Percentiles rank a stretch among this genome's conserved stretches.
These are phyloP conservation scores for Dactylellina drechsleri DNA, from an alignment of 2,329 filamentous ascomycete species.

Conservation along the genomic window DNA sequence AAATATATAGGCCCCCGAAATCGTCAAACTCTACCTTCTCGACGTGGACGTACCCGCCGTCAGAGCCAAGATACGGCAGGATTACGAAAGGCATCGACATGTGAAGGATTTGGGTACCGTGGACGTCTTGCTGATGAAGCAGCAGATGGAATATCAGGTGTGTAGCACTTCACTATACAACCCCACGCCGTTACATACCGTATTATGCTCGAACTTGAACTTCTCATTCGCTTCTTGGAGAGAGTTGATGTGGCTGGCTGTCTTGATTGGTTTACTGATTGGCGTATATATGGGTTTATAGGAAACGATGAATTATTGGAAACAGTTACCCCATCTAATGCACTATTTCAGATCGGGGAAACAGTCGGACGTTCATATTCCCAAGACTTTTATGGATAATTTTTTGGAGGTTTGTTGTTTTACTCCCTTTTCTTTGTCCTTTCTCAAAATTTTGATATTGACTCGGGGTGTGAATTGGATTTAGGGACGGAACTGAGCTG, in stretches of 20 bases:
- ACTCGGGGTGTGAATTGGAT: background rate
- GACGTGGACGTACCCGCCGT: slow-evolving; percentile 86
- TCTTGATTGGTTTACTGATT: slow-evolving; percentile 75
- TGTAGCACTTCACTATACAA: background rate
- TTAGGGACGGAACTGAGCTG: slow-evolving; percentile 57
- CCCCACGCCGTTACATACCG: no score
- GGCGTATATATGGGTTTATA: slow-evolving; percentile 70
- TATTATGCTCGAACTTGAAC: no score
- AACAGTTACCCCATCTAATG: slow-evolving; percentile 93
- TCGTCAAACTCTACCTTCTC: slow-evolving; percentile 96
- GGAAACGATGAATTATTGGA: slow-evolving; percentile 99
- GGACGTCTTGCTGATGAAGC: slow-evolving; percentile 89
- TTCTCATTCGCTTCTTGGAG: no score
- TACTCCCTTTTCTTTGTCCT: background rate
- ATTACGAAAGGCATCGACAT: slow-evolving; percentile 95
- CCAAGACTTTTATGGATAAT: slow-evolving; percentile 88
- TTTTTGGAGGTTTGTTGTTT: slow-evolving; percentile 81
- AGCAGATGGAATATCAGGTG: slow-evolving; percentile 93
- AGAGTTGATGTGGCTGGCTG: slow-evolving; percentile 64
- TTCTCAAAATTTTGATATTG: background rate
- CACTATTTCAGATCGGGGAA: slow-evolving; percentile 94
- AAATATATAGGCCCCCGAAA: slow-evolving; percentile 81
- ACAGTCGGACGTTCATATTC: slow-evolving; percentile 78
- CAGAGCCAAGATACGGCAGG: slow-evolving; percentile 92
- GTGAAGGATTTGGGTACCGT: slow-evolving; percentile 88